A percentile compares a stretch with the other conserved stretches of the same genome.
These are phyloP conservation scores for Quercus ilex DNA, from an alignment of 306 rosid genomes.

Conservation along the genomic window DNA sequence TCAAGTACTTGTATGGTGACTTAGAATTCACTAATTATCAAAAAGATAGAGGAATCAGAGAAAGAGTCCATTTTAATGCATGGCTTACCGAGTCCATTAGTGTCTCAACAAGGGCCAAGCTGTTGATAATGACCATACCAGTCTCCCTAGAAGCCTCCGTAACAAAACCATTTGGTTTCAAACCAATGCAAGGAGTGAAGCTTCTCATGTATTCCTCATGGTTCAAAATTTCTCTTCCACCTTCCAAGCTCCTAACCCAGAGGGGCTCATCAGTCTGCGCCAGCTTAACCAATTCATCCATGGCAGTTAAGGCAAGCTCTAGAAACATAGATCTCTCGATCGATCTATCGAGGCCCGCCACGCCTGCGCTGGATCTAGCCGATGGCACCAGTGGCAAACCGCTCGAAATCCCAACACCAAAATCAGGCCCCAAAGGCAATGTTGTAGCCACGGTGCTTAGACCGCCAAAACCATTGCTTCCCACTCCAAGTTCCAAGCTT, in stretches of 20 bases:
- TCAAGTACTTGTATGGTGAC: not conserved
- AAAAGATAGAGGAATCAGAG: not conserved
- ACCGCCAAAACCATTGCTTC: slow-evolving; percentile 69
- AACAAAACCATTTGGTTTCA: slow-evolving; percentile 79
- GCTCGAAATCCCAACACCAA: slow-evolving; percentile 49
- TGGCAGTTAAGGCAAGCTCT: slow-evolving; percentile 90
- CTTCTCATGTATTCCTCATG: slow-evolving; percentile 70
- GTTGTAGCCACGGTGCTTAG: slow-evolving; percentile 45
- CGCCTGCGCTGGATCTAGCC: slow-evolving; percentile 16
- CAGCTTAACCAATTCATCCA: slow-evolving; percentile 92
- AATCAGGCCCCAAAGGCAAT: slow-evolving; percentile 64
- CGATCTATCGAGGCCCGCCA: slow-evolving; percentile 49
- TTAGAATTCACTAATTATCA: not conserved
- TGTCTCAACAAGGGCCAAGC: slow-evolving; percentile 85
- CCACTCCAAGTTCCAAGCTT: slow-evolving; percentile 85
- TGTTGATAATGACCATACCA: slow-evolving; percentile 86
- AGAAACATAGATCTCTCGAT: slow-evolving; percentile 79
- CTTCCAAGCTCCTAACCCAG: slow-evolving; percentile 73
- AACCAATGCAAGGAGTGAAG: slow-evolving; percentile 76
- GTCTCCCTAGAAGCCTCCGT: slow-evolving; percentile 80
- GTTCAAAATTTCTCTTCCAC: slow-evolving; percentile 74
- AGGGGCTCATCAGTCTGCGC: slow-evolving; percentile 82
- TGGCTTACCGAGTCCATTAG: slow-evolving; percentile 77
- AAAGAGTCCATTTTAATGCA: not conserved
- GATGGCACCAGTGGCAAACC: slow-evolving; percentile 39